Percentiles rank a stretch among this genome's conserved stretches.
phyloP scores from a whole-genome alignment of 108 stramenopile species.

The Conticribra guillardii region DNA sequence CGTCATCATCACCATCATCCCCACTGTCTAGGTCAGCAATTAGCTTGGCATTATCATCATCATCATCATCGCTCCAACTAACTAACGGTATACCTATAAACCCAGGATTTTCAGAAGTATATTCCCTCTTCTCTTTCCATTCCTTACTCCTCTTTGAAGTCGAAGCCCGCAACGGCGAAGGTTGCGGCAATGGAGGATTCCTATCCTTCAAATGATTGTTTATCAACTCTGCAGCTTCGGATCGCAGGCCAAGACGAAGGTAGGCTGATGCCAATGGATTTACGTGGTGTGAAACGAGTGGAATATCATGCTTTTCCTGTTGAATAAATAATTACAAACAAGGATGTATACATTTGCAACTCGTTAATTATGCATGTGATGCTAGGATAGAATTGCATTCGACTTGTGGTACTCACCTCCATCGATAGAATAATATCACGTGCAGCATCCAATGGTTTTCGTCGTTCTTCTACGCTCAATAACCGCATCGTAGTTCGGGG shows the following conservation, averaged over 20 bases:
- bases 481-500: not conserved
- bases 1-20: constrained; percentile 48
- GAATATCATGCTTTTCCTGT: constrained; percentile 51
- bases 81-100: constrained; percentile 23
- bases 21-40: constrained; percentile 46
- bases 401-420: constrained; percentile 17
- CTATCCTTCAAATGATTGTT: constrained; percentile 62
- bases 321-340: no score
- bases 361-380: not conserved
- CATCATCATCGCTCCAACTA: constrained; percentile 28
- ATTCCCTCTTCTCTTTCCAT: constrained; percentile 5
- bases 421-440: constrained; percentile 50
- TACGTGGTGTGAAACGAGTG: constrained; percentile 58
- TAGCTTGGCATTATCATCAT: constrained; percentile 6
- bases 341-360: no score
- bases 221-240: constrained; percentile 55
- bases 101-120: constrained; percentile 3
- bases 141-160: not conserved
- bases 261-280: constrained; percentile 78
- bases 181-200: constrained; percentile 35
- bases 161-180: not conserved
- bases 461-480: constrained; percentile 49
- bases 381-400: no score
- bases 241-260: constrained; percentile 52
- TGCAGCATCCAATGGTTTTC: constrained; percentile 65